These are phyloP conservation scores for Amaranthus tricolor DNA, from an alignment of 179 eudicot genomes.

Conservation along the genomic window DNA sequence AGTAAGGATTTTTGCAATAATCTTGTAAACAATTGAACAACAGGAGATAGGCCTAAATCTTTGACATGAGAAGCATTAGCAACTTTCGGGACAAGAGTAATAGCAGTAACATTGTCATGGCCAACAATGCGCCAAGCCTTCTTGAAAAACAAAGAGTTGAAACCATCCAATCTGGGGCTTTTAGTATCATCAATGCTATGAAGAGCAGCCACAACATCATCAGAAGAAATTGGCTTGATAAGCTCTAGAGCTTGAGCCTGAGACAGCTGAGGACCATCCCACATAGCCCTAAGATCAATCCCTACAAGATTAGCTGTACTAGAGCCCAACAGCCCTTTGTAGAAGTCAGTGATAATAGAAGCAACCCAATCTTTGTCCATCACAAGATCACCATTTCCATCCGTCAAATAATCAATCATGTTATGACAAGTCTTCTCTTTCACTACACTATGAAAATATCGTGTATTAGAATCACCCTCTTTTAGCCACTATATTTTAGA, in stretches of 20 bases:
- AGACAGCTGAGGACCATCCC: too few species aligned
- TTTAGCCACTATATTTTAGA: too few species aligned
- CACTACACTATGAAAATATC: background rate
- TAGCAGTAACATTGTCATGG: background rate
- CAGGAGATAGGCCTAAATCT: background rate
- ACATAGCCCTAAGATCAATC: background rate
- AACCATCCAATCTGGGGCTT: background rate
- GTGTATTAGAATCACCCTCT: background rate
- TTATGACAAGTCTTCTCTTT: background rate
- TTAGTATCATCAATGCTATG: background rate
- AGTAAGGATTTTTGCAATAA: background rate
- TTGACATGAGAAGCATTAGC: background rate
- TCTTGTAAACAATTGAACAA: background rate
- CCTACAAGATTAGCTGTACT: too few species aligned
- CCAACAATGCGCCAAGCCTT: too few species aligned
- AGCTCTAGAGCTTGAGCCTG: too few species aligned
- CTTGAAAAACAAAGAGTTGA: background rate
- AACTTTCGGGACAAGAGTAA: background rate
- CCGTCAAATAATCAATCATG: background rate
- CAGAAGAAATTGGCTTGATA: too few species aligned
- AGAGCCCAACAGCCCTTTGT: background rate
- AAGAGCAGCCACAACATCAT: too few species aligned
- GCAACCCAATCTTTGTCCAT: too few species aligned
- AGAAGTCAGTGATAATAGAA: background rate
- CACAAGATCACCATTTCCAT: background rate